These are phyloP conservation scores for Orbilia blumenaviensis DNA, from an alignment of 2,329 filamentous ascomycete species.

Conservation along the genomic window DNA sequence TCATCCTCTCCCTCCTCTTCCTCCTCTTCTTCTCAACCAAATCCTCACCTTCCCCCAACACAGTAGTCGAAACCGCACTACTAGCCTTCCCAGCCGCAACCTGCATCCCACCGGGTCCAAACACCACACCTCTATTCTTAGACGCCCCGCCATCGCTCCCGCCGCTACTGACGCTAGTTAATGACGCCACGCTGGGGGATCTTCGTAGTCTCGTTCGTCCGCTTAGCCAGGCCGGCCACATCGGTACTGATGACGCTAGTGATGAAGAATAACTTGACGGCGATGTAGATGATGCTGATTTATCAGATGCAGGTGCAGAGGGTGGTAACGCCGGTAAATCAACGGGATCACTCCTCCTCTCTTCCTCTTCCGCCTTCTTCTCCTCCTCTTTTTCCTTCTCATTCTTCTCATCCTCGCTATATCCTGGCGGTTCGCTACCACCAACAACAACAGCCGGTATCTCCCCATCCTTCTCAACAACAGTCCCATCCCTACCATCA, in stretches of 20 bases:
- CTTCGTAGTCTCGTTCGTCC: constrained; percentile 24
- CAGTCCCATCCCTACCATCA: constrained; percentile 48
- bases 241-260: constrained; percentile 24
- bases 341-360: background rate
- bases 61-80: constrained; percentile 27
- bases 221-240: constrained; percentile 48
- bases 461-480: background rate
- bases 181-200: constrained; percentile 39
- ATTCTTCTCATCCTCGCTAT: constrained; percentile 48
- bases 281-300: constrained; percentile 26
- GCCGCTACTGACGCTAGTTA: constrained; percentile 41
- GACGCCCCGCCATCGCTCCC: constrained; percentile 12
- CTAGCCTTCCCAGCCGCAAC: constrained; percentile 33
- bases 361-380: background rate
- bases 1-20: constrained; percentile 7
- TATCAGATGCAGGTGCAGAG: constrained; percentile 1
- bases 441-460: background rate
- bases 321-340: background rate
- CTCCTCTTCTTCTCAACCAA: constrained; percentile 42
- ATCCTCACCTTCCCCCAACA: constrained; percentile 44
- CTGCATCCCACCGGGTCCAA: constrained; percentile 38
- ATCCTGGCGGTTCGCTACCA: constrained; percentile 39
- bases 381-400: constrained; percentile 1
- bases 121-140: constrained; percentile 41
- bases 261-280: constrained; percentile 39